These are phyloP conservation scores for Termitomyces sp. DNA, from an alignment of 768 basidiomycete genomes.

Conservation along the genomic window DNA sequence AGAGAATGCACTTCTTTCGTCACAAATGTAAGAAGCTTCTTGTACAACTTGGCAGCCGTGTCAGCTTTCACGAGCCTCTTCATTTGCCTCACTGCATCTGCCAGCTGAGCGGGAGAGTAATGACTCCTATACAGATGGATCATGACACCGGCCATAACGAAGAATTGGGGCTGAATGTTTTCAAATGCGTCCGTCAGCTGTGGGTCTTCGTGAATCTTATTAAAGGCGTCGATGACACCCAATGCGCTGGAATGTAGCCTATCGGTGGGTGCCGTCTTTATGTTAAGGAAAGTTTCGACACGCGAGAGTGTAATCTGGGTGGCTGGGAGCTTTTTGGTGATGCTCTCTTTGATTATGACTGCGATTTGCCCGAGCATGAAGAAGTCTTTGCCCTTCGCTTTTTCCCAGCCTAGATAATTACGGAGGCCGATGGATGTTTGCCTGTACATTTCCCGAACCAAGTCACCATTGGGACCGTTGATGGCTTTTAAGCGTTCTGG, in stretches of 20 bases:
- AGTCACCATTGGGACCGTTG: constrained; percentile 40
- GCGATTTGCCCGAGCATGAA: constrained; percentile 38
- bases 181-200: constrained; percentile 11
- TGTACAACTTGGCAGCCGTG: constrained; percentile 6
- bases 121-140: constrained; percentile 31
- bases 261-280: background rate
- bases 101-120: constrained; percentile 36
- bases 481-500: constrained; percentile 51
- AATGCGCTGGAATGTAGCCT: background rate
- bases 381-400: constrained; percentile 43
- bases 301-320: constrained; percentile 18
- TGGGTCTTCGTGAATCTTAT: constrained; percentile 3
- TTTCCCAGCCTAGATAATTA: constrained; percentile 37
- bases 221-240: constrained; percentile 15
- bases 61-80: constrained; percentile 9
- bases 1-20: background rate
- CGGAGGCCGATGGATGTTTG: constrained; percentile 31
- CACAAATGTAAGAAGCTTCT: constrained; percentile 9
- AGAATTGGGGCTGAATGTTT: constrained; percentile 37
- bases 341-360: constrained; percentile 17
- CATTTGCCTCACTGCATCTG: constrained; percentile 36
- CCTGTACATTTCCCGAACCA: constrained; percentile 38
- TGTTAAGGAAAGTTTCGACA: constrained; percentile 22
- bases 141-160: constrained; percentile 41
- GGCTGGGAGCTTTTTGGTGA: constrained; percentile 1